A percentile compares a stretch with the other conserved stretches of the same genome.
Conservation (phyloP, 371 early-diverging fungal species). For the Syncephalastrum racemosum region DNA sequence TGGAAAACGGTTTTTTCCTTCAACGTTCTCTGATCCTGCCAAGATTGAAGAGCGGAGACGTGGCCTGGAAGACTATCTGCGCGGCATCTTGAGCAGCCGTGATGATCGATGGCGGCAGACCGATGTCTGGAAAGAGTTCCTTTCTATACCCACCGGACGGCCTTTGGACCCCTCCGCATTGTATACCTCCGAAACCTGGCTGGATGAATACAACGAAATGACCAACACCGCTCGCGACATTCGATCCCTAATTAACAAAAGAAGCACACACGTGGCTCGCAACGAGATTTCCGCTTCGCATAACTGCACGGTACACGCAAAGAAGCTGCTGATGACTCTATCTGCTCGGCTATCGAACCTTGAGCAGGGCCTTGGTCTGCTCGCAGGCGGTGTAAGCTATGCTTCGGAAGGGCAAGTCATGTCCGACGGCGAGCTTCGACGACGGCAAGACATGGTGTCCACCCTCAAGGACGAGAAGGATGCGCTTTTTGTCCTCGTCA, state of each 20-base stretch:
- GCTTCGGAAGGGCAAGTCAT: slow-evolving; percentile 28
- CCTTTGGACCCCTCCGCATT: slow-evolving; percentile 27
- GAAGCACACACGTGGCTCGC: slow-evolving; percentile 64
- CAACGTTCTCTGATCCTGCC: slow-evolving; percentile 56
- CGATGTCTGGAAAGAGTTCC: slow-evolving; percentile 71
- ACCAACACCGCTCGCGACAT: slow-evolving; percentile 66
- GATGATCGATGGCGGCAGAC: slow-evolving; percentile 82
- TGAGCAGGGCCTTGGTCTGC: slow-evolving; percentile 48
- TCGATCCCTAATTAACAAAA: slow-evolving; percentile 64
- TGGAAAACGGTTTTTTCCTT: slow-evolving; percentile 64
- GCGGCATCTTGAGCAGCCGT: slow-evolving; percentile 64
- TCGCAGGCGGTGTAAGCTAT: slow-evolving; percentile 36
- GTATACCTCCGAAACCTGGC: slow-evolving; percentile 75
- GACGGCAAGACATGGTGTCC: slow-evolving; percentile 74
- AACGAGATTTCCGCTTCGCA: slow-evolving; percentile 76
- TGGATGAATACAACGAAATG: slow-evolving; percentile 70
- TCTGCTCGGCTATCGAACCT: slow-evolving; percentile 50
- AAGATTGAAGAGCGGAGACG: slow-evolving; percentile 75
- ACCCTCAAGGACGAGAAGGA: slow-evolving; percentile 67
- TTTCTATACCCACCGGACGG: slow-evolving; percentile 60
- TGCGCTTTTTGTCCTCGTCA: slow-evolving; percentile 51
- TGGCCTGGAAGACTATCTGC: slow-evolving; percentile 77
- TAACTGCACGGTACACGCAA: slow-evolving; percentile 73
- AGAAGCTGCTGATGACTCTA: slow-evolving; percentile 59
- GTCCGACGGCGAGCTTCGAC: slow-evolving; percentile 66